phyloP scores from a whole-genome alignment of 208 protist species.

The Crithidia thermophila region DNA sequence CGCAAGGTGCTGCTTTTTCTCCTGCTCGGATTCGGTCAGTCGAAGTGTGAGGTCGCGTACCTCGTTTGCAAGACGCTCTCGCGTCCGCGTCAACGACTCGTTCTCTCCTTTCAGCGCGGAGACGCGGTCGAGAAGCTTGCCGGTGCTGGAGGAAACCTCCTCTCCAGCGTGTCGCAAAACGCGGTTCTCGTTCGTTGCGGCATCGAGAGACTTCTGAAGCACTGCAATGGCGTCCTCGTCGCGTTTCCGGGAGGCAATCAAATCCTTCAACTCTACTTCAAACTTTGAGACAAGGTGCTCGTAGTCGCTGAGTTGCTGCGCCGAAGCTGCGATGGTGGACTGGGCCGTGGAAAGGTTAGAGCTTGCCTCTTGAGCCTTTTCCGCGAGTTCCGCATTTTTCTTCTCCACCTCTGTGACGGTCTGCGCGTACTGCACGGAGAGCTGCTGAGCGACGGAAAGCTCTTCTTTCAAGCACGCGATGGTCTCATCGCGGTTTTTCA shows the following conservation, averaged over 20 bases:
- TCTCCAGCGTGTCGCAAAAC: slow-evolving; percentile 24
- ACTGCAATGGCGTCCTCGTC: slow-evolving; percentile 32
- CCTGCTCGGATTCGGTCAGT: background rate
- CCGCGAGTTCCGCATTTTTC: slow-evolving; percentile 12
- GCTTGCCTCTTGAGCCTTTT: slow-evolving; percentile 19
- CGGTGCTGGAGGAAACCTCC: slow-evolving; percentile 38
- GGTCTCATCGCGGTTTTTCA: slow-evolving; percentile 22
- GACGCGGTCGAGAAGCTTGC: slow-evolving; percentile 31
- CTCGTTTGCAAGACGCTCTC: background rate
- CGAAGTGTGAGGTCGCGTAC: background rate
- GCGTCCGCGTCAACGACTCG: slow-evolving; percentile 13
- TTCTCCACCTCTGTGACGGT: slow-evolving; percentile 22
- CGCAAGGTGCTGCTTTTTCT: background rate
- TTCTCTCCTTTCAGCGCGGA: slow-evolving; percentile 40
- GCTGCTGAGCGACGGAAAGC: slow-evolving; percentile 26
- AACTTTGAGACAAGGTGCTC: slow-evolving; percentile 53
- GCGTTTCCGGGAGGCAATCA: slow-evolving; percentile 17
- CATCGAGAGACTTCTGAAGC: slow-evolving; percentile 23
- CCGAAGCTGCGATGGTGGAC: slow-evolving; percentile 18
- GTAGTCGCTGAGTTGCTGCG: slow-evolving; percentile 40
- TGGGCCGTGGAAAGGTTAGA: slow-evolving; percentile 9
- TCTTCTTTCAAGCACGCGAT: slow-evolving; percentile 33
- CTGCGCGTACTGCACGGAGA: slow-evolving; percentile 26
- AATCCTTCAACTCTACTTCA: slow-evolving; percentile 47
- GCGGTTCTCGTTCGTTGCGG: slow-evolving; percentile 26